Evolutionary conservation across 164 flowering plant genomes (phyloP), one percentile per base, ranked within the genome.

Genomic region (Liriodendron chinense): DNA sequence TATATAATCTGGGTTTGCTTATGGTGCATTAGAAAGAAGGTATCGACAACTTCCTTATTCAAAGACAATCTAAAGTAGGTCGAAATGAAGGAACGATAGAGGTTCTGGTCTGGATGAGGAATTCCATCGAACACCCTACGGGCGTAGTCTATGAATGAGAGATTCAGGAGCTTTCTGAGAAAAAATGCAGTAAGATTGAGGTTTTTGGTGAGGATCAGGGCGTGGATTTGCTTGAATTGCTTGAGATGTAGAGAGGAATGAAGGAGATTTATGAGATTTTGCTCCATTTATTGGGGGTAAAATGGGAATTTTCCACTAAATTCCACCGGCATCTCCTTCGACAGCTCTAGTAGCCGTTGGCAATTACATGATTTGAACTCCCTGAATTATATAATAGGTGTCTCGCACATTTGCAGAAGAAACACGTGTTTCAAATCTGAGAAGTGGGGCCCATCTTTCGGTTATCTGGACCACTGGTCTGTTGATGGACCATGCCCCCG

Each of bases 191-290:
- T 67, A 67, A 81, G 78, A 53, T 64, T 70, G 53, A 22, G n/a
- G 72, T 75, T 34, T 1, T 72, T 76, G 49, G 68, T 79, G 76
- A 82, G 48, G 71, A 85, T 70, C 34, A 82, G 73, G 70, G 84
- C 70, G 57, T 87, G 89, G 28, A 83, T 50, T 78, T 85, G 84
- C 72, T 80, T 83, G 65, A 87, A 69, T 13, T 85, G 84, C 61
- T 72, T 78, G 8, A 75, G 28, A 65, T 25, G 73, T 16, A 67
- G 49, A 49, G 79, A 25, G n/a, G 79, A 56, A 49, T 77, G 77
- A 25, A 84, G 80, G 13, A 80, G 23, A 67, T 21, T 23, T 21
- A 82, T 2, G 12, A 84, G 76, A 69, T 77, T 69, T 59, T 75
- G 78, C 12, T 81, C 84, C 86, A 86, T 86, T 7, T 50, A 53